Base-by-base conservation (phyloP, 257 asterid genomes). In the Nicotiana otophora region DNA sequence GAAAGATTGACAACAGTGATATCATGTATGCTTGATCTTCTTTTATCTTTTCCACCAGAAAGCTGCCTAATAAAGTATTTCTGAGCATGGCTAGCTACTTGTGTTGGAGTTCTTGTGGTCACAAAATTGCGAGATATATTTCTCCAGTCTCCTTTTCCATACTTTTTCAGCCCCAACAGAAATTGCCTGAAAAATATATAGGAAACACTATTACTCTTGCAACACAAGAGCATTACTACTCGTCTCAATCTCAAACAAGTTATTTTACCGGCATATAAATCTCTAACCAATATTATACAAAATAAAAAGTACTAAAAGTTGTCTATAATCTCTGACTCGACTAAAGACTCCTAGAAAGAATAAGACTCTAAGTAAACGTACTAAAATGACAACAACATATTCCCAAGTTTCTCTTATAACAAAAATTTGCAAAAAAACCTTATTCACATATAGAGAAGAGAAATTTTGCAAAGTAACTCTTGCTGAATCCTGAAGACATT, bases 111-210 rank as follows among this genome's bases (percentile, higher is more conserved):
- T 84, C 99, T 88, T 4, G 96, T 87, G 7, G 97, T 92, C 87
- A 94, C 99, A n/a, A 92, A 94, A 82, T 94, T 92, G 15, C 95
- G 91, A 1, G 99, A 94, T 15, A 95, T 95, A 57, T 91, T 95
- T 66, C 99, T 80, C 99, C 99, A 95, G 81, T 95, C 99, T 36
- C 99, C 99, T 82, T 95, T 95, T 2, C 99, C 99, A 81, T 92
- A 95, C 92, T 95, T 94, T 69, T 92, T 94, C 70, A 95, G 88
- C 67, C 99, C 99, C 95, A 93, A 42, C 88, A 96, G 83, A 86
- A 96, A 96, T 65, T 89, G 95, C 80, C 98, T 96, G 93, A 14
- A 36, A 75, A 17, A 82, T 75, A 42, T 83, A 85, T 81, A 82
- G 66, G 12, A 15, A 76, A 20, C 39, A 46, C 10, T 19, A 28